Evolutionary conservation across 108 stramenopile species (phyloP).

Genomic region (Poteriospumella lacustris): DNA sequence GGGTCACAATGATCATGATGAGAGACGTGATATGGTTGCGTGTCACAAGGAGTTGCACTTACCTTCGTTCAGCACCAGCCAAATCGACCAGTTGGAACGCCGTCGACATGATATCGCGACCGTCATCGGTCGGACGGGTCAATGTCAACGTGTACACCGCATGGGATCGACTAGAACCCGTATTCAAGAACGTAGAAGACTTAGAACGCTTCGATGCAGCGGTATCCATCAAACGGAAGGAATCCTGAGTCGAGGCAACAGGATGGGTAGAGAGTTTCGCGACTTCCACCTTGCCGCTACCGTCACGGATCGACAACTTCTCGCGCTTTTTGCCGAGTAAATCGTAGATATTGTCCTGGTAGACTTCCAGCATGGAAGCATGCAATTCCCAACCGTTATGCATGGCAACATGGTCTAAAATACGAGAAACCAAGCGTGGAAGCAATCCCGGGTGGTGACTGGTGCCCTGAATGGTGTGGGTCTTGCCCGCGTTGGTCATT

Average conservation of each 20-base stretch:
- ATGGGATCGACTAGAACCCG: constrained; percentile 29
- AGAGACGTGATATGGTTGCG: not conserved
- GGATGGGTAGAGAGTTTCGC: not conserved
- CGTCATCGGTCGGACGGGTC: not conserved
- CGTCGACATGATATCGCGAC: not conserved
- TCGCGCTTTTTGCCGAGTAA: not conserved
- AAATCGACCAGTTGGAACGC: constrained; percentile 67
- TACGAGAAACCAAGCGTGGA: constrained; percentile 30
- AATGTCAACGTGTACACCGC: constrained; percentile 22
- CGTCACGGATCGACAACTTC: constrained; percentile 19
- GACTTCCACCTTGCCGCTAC: constrained; percentile 64
- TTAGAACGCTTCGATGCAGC: not conserved
- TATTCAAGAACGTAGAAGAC: not conserved
- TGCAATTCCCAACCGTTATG: not conserved
- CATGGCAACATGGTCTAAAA: not conserved
- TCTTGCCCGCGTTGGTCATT: constrained; percentile 97
- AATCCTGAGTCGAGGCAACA: not conserved
- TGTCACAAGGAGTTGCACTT: constrained; percentile 56
- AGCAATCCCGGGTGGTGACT: constrained; percentile 38
- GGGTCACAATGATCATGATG: not conserved
- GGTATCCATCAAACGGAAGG: not conserved
- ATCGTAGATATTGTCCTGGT: constrained; percentile 26
- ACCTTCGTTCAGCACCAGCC: constrained; percentile 87
- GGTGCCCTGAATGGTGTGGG: constrained; percentile 88
- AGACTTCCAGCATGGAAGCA: constrained; percentile 13